Percentiles rank a stretch among this genome's conserved stretches.
phyloP scores from a whole-genome alignment of 208 protist species.

The Leptomonas seymouri region DNA sequence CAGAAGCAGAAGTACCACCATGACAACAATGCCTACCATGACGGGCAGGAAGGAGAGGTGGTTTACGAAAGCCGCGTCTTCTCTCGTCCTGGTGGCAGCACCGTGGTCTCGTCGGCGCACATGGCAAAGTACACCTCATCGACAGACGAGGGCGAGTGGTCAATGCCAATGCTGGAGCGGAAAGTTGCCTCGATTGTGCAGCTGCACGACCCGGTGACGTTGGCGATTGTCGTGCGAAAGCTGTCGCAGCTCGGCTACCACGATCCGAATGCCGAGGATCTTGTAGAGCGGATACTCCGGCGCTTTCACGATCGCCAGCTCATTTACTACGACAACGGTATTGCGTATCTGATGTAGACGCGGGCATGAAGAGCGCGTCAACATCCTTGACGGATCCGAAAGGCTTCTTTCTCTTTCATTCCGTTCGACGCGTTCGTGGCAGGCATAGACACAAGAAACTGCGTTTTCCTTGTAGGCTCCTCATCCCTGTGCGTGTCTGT shows the following conservation, averaged over 20 bases:
- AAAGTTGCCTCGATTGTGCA: constrained; percentile 80
- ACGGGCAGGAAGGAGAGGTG: constrained; percentile 14
- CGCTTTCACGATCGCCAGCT: constrained; percentile 81
- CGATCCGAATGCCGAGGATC: constrained; percentile 26
- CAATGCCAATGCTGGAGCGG: constrained; percentile 45
- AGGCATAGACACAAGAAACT: no score
- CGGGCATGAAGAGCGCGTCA: no score
- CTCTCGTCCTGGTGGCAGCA: neutral
- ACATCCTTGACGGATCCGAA: neutral
- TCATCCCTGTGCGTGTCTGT: no score
- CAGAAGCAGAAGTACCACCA: neutral
- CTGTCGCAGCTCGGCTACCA: constrained; percentile 72
- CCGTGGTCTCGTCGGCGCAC: neutral
- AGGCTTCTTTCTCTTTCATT: no score
- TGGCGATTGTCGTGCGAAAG: constrained; percentile 79
- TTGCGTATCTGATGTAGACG: constrained; percentile 76
- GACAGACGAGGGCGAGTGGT: constrained; percentile 22
- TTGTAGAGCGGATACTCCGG: constrained; percentile 60
- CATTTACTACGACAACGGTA: constrained; percentile 84
- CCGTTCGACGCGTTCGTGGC: no score
- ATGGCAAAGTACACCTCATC: constrained; percentile 22
- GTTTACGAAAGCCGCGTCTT: constrained; percentile 22
- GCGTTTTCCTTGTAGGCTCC: no score
- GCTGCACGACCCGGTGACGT: constrained; percentile 80
- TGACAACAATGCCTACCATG: neutral